phyloP scores from a whole-genome alignment of 176 grass and related monocot genomes.

The Eleusine coracana region DNA sequence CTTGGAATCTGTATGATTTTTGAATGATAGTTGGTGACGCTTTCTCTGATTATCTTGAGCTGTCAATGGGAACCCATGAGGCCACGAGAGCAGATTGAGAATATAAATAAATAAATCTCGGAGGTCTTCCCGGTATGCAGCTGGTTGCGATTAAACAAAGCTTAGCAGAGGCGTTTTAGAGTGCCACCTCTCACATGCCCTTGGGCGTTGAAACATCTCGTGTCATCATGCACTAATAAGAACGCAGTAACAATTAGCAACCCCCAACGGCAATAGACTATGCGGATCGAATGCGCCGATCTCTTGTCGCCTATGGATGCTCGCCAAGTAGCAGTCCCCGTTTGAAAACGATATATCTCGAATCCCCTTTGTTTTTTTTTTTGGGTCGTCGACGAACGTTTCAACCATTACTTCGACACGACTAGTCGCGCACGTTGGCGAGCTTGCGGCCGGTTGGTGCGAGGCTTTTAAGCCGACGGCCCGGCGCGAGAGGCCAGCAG shows the following conservation, averaged over 20 bases:
- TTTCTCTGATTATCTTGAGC: not conserved
- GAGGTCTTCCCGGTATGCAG: not conserved
- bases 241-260: not conserved
- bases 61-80: not conserved
- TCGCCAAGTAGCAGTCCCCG: not conserved
- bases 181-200: constrained; percentile 24
- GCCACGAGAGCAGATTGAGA: not conserved
- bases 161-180: not conserved
- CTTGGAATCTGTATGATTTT: not conserved
- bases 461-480: constrained; percentile 10
- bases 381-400: constrained; percentile 20
- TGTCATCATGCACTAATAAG: not conserved
- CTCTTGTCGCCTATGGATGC: not conserved
- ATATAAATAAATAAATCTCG: not conserved
- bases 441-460: not conserved
- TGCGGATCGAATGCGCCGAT: not conserved
- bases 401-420: constrained; percentile 1
- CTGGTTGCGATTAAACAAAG: not conserved
- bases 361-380: not conserved
- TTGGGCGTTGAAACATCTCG: constrained; percentile 37
- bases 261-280: not conserved
- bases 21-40: constrained; percentile 6
- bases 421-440: not conserved
- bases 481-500: too few species aligned
- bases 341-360: not conserved